Base-by-base conservation (phyloP, 345 rosid species). In the Gossypium australe region DNA sequence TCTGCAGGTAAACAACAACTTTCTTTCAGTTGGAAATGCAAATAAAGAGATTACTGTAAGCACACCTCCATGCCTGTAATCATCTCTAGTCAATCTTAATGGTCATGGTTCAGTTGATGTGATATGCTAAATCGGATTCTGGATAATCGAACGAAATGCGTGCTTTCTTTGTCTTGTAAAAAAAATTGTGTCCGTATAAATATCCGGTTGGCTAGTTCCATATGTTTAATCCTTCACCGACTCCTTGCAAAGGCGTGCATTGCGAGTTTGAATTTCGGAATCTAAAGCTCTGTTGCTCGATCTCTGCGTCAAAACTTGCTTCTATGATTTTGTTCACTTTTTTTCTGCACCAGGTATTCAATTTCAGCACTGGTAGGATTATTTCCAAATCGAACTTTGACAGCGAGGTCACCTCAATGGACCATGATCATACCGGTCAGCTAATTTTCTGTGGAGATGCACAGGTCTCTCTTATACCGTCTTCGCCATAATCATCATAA, bases 321-420 rank as follows among this genome's bases (percentile, higher is more conserved):
- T 24, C 3, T 25, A 13, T 0, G 41, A 34, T 5, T 34, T 8
- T 53, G 1, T 9, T 4, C 27, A 22, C 12, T 48, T 68, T 52
- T 17, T 79, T 73, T 78, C 74, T 82, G 57, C 74, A 55, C 70
- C 84, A 92, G 99, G 98, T 91, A 43, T 80, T 89, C 84, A 95
- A 95, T 84, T 95, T 95, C 84, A 92, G 99, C 90, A 95, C 99
- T n/a, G 99, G 99, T 56, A 89, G 99, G 82, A 70, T 83, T 62
- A 90, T 95, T 48, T 80, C 82, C 71, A 95, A 88, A 77, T 75
- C 82, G 76, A 53, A 71, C 58, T 80, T 91, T 34, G 91, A 89
- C 27, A 83, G 83, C 67, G 92, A 85, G 81, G 85, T 95, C 69
- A 92, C 98, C 55, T 75, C 99, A n/a, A 88, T 92, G 98, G 99